These are phyloP conservation scores for Phaeosphaeriaceae sp. DNA, from an alignment of 2,329 filamentous ascomycete species.

Conservation along the genomic window DNA sequence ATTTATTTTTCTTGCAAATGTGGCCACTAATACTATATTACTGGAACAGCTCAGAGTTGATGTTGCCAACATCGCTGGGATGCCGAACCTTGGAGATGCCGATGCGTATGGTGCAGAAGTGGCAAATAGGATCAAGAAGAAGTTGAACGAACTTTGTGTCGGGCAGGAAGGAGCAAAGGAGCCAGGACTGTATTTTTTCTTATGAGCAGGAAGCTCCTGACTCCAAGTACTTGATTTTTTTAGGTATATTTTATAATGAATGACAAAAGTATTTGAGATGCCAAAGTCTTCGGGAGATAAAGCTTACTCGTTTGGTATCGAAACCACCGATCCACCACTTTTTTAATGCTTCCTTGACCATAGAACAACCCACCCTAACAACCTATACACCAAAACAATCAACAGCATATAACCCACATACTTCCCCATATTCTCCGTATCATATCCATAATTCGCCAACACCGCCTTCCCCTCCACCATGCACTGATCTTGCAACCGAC, in stretches of 20 bases:
- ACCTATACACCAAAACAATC: conserved; percentile 75
- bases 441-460: conserved; percentile 72
- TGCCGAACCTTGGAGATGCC: conserved; percentile 8
- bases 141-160: conserved; percentile 9
- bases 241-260: not conserved
- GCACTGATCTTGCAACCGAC: conserved; percentile 67
- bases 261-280: not conserved
- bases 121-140: conserved; percentile 9
- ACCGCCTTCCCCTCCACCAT: conserved; percentile 74
- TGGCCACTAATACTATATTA: not conserved
- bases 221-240: no score
- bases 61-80: not conserved
- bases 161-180: conserved; percentile 4
- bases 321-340: not conserved
- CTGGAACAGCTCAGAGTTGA: conserved; percentile 1
- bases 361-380: conserved; percentile 71
- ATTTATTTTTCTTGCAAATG: not conserved
- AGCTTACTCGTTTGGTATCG: no score
- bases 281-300: not conserved
- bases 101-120: conserved; percentile 13
- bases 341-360: conserved; percentile 43
- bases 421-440: conserved; percentile 65
- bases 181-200: conserved; percentile 9
- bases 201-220: not conserved
- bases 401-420: conserved; percentile 80